phyloP scores from a whole-genome alignment of 495 filamentous ascomycete genomes.

The Podospora bellae-mahoneyi region DNA sequence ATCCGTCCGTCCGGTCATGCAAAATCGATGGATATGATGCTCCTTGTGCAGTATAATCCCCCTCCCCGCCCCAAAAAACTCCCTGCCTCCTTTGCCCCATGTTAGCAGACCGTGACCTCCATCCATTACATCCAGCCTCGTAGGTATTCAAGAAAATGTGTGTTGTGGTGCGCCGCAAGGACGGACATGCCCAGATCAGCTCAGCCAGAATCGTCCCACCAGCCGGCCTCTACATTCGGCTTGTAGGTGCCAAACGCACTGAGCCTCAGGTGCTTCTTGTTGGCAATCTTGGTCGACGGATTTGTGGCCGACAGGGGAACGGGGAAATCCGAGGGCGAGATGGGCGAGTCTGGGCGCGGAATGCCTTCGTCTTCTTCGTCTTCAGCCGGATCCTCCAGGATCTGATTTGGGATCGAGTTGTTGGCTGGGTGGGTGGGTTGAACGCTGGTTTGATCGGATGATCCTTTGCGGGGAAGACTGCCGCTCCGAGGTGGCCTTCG shows the following conservation, averaged over 20 bases:
- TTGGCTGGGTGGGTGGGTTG: background rate
- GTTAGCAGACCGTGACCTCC: background rate
- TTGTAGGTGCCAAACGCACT: conserved; percentile 44
- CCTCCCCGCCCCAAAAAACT: background rate
- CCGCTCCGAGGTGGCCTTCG: conserved; percentile 13
- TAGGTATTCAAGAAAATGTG: background rate
- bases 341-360: conserved; percentile 38
- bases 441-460: conserved; percentile 20
- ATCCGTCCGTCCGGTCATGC: background rate
- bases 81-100: background rate
- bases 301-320: conserved; percentile 30
- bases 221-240: conserved; percentile 36
- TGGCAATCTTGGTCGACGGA: conserved; percentile 16
- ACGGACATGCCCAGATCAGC: conserved; percentile 25
- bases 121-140: background rate
- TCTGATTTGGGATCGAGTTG: conserved; percentile 19
- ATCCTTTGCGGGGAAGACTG: conserved; percentile 2
- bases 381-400: conserved; percentile 28
- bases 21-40: background rate
- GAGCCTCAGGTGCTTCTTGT: conserved; percentile 45
- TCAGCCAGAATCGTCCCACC: conserved; percentile 44
- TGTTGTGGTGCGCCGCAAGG: background rate
- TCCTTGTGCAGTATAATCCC: background rate
- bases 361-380: conserved; percentile 26
- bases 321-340: conserved; percentile 32